These are phyloP conservation scores for Rhynchosporium secalis DNA, from an alignment of 2,329 filamentous ascomycete species.

Conservation along the genomic window DNA sequence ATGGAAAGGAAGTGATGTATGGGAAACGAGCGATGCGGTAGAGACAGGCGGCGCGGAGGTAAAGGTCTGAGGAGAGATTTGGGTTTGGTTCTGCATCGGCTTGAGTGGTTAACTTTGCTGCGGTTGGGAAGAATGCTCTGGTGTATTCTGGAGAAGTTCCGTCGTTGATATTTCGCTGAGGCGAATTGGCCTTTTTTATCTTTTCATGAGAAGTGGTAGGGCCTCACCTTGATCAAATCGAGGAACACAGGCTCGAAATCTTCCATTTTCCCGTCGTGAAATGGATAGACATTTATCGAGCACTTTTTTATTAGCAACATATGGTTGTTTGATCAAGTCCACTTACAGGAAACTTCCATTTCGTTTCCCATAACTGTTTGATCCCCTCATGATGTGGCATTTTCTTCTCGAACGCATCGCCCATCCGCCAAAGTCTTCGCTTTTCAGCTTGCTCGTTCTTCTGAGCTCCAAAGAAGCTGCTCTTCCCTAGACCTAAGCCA, in stretches of 20 bases:
- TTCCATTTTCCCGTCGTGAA: slow-evolving; percentile 68
- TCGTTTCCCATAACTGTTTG: slow-evolving; percentile 69
- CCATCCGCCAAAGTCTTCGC: slow-evolving; percentile 18
- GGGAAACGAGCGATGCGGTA: slow-evolving; percentile 74
- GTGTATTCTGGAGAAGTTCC: slow-evolving; percentile 67
- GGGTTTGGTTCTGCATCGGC: slow-evolving; percentile 53
- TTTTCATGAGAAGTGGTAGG: too few species aligned
- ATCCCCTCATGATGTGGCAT: slow-evolving; percentile 43
- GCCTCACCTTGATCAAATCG: slow-evolving; percentile 55
- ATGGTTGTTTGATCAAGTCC: slow-evolving; percentile 3
- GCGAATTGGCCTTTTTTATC: too few species aligned
- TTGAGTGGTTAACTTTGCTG: slow-evolving; percentile 54
- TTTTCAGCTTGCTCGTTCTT: slow-evolving; percentile 10
- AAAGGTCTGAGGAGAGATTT: slow-evolving; percentile 59
- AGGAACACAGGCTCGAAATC: slow-evolving; percentile 71
- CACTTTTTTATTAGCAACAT: slow-evolving; percentile 42
- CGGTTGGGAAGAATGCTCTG: slow-evolving; percentile 59
- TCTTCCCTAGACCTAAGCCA: slow-evolving; percentile 19
- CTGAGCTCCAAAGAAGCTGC: slow-evolving; percentile 3
- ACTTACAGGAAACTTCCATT: slow-evolving; percentile 68
- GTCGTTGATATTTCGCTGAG: slow-evolving; percentile 59
- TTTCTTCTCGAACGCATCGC: slow-evolving; percentile 20
- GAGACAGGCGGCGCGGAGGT: slow-evolving; percentile 70
- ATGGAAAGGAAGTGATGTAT: slow-evolving; percentile 47
- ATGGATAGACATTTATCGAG: slow-evolving; percentile 66